Conservation (phyloP, 2,329 filamentous ascomycete genomes). For the Aspergillus versicolor region DNA sequence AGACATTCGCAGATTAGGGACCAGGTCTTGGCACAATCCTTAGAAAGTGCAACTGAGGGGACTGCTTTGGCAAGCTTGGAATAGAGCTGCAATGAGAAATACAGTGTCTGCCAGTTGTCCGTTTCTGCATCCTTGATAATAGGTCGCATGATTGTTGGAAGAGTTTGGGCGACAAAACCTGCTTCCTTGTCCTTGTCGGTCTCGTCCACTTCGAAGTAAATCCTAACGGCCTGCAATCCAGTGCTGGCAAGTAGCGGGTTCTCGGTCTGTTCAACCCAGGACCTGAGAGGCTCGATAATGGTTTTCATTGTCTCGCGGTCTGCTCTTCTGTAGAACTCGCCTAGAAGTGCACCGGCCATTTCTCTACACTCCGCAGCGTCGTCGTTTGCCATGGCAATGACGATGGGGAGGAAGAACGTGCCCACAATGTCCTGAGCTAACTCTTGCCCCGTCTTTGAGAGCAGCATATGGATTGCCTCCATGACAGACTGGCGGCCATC, state of each 20-base stretch:
- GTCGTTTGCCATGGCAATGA: slow-evolving; percentile 85
- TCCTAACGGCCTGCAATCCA: slow-evolving; percentile 75
- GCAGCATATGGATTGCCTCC: slow-evolving; percentile 83
- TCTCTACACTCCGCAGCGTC: slow-evolving; percentile 81
- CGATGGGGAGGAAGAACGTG: slow-evolving; percentile 80
- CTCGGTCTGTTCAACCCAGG: slow-evolving; percentile 74
- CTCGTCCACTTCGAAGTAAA: slow-evolving; percentile 74
- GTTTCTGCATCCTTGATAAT: slow-evolving; percentile 53
- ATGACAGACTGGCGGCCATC: slow-evolving; percentile 89
- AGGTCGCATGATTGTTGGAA: slow-evolving; percentile 54
- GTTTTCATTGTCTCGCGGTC: slow-evolving; percentile 69
- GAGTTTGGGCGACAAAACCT: slow-evolving; percentile 55
- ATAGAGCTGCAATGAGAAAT: slow-evolving; percentile 69
- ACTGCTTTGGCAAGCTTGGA: slow-evolving; percentile 66
- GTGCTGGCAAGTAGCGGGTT: slow-evolving; percentile 70
- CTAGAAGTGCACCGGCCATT: slow-evolving; percentile 76
- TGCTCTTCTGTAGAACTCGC: slow-evolving; percentile 75
- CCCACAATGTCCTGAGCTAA: slow-evolving; percentile 78
- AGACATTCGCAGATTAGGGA: slow-evolving; percentile 65
- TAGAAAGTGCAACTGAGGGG: slow-evolving; percentile 62
- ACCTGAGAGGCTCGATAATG: slow-evolving; percentile 68
- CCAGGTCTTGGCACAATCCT: slow-evolving; percentile 68
- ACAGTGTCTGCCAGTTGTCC: slow-evolving; percentile 67
- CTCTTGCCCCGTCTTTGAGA: slow-evolving; percentile 79
- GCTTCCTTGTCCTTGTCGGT: slow-evolving; percentile 68